Evolutionary conservation across 2,329 filamentous ascomycete species (phyloP).

Genomic region (Ophiostoma australiae): DNA sequence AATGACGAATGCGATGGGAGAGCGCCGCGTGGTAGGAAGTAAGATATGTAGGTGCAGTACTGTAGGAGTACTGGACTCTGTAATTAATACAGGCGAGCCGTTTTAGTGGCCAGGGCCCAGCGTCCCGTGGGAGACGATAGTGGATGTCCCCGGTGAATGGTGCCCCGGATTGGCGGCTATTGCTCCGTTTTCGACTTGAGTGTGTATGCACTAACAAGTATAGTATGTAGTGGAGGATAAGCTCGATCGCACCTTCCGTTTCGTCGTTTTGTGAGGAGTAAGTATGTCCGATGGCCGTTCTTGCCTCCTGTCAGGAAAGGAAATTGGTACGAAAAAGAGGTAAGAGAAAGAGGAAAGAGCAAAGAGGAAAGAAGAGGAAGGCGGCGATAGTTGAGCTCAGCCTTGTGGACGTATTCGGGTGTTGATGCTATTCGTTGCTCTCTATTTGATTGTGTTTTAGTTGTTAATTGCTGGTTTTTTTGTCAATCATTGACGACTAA

Average conservation of each 20-base stretch:
- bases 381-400: not conserved
- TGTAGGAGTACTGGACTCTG: not conserved
- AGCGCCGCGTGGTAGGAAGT: not conserved
- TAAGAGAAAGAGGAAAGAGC: too few species aligned
- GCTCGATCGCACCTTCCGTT: not conserved
- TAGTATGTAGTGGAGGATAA: too few species aligned
- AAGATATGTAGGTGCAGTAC: not conserved
- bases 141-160: not conserved
- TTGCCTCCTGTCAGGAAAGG: not conserved
- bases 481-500: not conserved
- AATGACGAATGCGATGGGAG: conserved; percentile 12
- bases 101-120: not conserved
- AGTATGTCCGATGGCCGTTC: not conserved
- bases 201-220: not conserved
- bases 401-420: not conserved
- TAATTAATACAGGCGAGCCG: not conserved
- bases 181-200: not conserved
- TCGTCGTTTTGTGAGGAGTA: not conserved
- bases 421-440: not conserved
- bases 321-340: too few species aligned
- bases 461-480: too few species aligned
- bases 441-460: not conserved
- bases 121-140: not conserved
- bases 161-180: conserved; percentile 10
- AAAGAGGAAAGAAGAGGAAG: not conserved